Base-by-base conservation (phyloP, 2,329 filamentous ascomycete genomes). In the Fusarium sp. region DNA sequence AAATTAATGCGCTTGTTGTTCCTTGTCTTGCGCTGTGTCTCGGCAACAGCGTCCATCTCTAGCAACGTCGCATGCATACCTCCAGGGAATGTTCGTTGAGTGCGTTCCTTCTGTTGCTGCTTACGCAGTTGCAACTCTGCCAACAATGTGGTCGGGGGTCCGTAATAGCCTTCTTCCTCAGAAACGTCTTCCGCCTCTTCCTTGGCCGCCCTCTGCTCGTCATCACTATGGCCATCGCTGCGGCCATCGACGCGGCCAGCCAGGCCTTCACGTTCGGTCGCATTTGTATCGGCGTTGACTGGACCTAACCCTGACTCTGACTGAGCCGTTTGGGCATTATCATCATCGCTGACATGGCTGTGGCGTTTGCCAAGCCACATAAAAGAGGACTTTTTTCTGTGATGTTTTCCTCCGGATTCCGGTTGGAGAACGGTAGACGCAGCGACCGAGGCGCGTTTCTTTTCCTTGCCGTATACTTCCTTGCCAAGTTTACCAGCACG, bases 81-180 rank as follows among this genome's bases (percentile, higher is more conserved):
- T 51, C 90, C 88, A 19, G 90, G 89, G 67, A 81, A 82, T 22
- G 88, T 83, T 22, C 88, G 85, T 54, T 75, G 74, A 28, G 89
- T 95, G 32, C 95, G 88, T 61, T 88, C 82, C 75, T 92, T 93
- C 70, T 96, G 89, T 68, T 97, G 91, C 58, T 91, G 88, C 74
- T 99, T 98, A 46, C 95, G 90, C 64, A 96, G 79, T 73, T 97
- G 92, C 7, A 99, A 81, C 74, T 99, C 95, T 0, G 95, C 95
- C 24, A 99, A 85, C 1, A 99, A 83, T 0, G 95, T 99, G 1
- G 93, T 96, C 1, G 95, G 95, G 5, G 88, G 85, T 1, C 91
- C 92, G 49, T 88, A 83, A 62, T 86, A 89, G 2, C 81, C 70
- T 3, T 82, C 80, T 35, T 80, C 79, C 3, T 81, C 77, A 5